Percentiles rank a stretch among this genome's conserved stretches.
Conservation (phyloP, 2,329 filamentous ascomycete species). For the Colletotrichum liaoningense region DNA sequence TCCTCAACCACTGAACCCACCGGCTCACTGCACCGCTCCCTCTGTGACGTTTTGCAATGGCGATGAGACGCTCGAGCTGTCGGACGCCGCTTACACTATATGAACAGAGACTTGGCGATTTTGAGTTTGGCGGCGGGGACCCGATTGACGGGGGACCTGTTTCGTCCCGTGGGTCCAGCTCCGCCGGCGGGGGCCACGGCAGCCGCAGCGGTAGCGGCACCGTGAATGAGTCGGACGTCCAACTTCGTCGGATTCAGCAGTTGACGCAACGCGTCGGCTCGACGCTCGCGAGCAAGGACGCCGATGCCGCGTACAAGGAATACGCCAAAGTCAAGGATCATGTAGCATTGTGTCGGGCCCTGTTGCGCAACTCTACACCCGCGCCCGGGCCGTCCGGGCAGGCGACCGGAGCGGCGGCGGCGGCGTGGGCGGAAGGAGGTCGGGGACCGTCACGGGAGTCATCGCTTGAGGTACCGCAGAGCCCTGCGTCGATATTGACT, state of each 20-base stretch:
- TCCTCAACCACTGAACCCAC: no score
- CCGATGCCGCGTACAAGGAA: conserved; percentile 58
- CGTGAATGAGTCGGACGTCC: conserved; percentile 46
- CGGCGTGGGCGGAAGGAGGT: neutral
- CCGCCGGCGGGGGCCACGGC: conserved; percentile 30
- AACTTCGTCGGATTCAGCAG: conserved; percentile 48
- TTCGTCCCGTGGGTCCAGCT: conserved; percentile 38
- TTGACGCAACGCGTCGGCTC: conserved; percentile 50
- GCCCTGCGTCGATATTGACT: neutral
- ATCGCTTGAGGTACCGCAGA: neutral
- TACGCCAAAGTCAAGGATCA: conserved; percentile 52
- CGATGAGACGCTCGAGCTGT: neutral
- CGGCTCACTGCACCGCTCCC: no score
- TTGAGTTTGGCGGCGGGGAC: neutral
- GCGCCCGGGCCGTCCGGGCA: neutral
- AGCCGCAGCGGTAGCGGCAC: neutral
- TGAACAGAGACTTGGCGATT: conserved; percentile 10
- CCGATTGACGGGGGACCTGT: neutral
- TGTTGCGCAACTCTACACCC: neutral
- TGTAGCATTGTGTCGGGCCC: neutral
- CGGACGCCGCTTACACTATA: neutral
- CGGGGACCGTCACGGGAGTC: neutral
- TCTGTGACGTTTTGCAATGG: neutral
- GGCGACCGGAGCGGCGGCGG: neutral
- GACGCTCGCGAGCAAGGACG: conserved; percentile 46